A percentile compares a stretch with the other conserved stretches of the same genome.
phyloP scores from a whole-genome alignment of 805 yeast genomes.

The Starmera caribaea region DNA sequence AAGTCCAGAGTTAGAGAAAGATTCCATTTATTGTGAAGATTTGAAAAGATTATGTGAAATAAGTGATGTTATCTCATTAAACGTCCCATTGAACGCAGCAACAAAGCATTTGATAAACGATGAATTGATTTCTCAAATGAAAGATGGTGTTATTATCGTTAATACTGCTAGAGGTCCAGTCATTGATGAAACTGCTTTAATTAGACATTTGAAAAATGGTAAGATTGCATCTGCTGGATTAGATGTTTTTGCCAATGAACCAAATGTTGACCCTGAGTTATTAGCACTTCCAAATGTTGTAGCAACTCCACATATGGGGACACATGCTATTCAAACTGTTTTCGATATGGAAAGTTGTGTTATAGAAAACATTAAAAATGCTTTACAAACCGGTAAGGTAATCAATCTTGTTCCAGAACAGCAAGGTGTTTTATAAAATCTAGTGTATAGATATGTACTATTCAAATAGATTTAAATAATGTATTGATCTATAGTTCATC shows the following conservation, averaged over 20 bases:
- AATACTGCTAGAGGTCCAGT: constrained; percentile 49
- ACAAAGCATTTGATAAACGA: constrained; percentile 38
- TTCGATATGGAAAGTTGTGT: constrained; percentile 31
- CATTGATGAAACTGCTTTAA: constrained; percentile 39
- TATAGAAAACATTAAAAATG: constrained; percentile 28
- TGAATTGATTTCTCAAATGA: constrained; percentile 26
- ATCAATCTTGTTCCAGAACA: constrained; percentile 47
- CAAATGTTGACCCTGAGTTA: constrained; percentile 21
- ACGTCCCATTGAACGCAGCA: constrained; percentile 43
- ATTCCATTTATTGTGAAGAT: constrained; percentile 21
- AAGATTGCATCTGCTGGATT: constrained; percentile 43
- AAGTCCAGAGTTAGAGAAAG: constrained; percentile 36
- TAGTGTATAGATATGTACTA: neutral
- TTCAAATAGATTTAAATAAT: too few species aligned
- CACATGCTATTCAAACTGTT: constrained; percentile 36
- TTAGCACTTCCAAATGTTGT: constrained; percentile 28
- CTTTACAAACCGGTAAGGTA: constrained; percentile 36
- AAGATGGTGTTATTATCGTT: constrained; percentile 35
- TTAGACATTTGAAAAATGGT: constrained; percentile 31
- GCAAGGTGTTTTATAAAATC: constrained; percentile 4
- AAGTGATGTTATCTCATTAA: constrained; percentile 42
- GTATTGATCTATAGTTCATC: neutral
- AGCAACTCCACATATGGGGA: constrained; percentile 50
- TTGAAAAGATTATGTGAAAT: constrained; percentile 20
- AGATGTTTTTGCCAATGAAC: constrained; percentile 50